These are phyloP conservation scores for Torrubiella hemipterigena DNA, from an alignment of 2,329 filamentous ascomycete species.

Conservation along the genomic window DNA sequence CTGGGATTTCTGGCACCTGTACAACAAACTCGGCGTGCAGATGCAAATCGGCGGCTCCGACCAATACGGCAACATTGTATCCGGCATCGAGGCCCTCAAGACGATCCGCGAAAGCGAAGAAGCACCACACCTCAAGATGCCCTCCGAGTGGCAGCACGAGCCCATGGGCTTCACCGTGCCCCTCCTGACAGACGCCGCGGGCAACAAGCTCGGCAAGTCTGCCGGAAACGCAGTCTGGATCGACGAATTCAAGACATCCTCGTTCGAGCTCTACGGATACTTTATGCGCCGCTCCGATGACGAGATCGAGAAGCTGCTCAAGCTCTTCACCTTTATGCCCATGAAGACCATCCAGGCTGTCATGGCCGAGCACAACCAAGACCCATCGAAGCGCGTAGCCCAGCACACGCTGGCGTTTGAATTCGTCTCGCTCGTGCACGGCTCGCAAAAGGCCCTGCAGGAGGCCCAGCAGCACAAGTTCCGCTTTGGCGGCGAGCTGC, in stretches of 20 bases:
- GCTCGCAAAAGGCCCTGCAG: constrained; percentile 47
- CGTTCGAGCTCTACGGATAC: constrained; percentile 84
- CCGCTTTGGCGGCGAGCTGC: constrained; percentile 29
- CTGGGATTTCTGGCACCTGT: constrained; percentile 94
- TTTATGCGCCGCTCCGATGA: constrained; percentile 74
- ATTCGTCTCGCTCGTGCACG: constrained; percentile 70
- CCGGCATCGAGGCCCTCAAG: constrained; percentile 78
- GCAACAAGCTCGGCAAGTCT: constrained; percentile 89
- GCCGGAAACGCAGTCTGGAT: constrained; percentile 93
- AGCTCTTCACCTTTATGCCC: constrained; percentile 83
- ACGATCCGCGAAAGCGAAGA: constrained; percentile 50
- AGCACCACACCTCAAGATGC: constrained; percentile 26
- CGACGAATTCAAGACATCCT: constrained; percentile 64
- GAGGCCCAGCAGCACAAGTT: constrained; percentile 44
- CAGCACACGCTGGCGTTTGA: constrained; percentile 78
- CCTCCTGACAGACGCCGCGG: constrained; percentile 71
- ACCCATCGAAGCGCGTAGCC: constrained; percentile 62
- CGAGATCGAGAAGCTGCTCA: constrained; percentile 71
- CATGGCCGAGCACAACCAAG: constrained; percentile 54
- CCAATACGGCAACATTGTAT: constrained; percentile 91
- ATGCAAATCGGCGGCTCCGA: constrained; percentile 92
- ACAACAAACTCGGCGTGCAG: constrained; percentile 51
- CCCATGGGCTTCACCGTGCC: constrained; percentile 87
- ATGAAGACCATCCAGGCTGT: constrained; percentile 51
- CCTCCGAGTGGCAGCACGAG: constrained; percentile 31